Evolutionary conservation across 768 basidiomycete species (phyloP).

Genomic region (Leccinum imitatum): DNA sequence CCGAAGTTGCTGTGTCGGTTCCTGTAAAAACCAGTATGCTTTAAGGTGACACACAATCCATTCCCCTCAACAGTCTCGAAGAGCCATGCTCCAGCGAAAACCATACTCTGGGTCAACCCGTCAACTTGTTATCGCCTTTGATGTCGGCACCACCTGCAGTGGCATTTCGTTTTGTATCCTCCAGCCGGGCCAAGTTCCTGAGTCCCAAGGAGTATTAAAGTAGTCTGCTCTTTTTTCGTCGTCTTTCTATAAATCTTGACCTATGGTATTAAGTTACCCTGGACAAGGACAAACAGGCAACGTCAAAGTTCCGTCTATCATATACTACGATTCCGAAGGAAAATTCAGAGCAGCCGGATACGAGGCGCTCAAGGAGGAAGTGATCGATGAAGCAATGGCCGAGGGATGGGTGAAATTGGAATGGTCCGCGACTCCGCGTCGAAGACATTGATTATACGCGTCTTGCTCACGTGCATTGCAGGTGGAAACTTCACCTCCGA

Average conservation of each 20-base stretch:
- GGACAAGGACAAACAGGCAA: not conserved
- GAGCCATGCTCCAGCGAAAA: slow-evolving; percentile 31
- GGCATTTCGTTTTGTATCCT: not conserved
- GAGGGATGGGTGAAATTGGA: slow-evolving; percentile 45
- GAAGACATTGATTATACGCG: too few relatives aligned
- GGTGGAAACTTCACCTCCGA: slow-evolving; percentile 39
- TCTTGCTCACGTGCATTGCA: slow-evolving; percentile 8
- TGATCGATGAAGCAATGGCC: slow-evolving; percentile 35
- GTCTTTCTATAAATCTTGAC: not conserved
- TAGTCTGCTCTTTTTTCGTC: not conserved
- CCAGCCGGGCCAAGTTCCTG: not conserved
- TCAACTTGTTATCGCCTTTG: slow-evolving; percentile 38
- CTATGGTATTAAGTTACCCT: not conserved
- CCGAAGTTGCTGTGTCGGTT: not conserved
- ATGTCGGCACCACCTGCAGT: slow-evolving; percentile 11
- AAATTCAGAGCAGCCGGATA: slow-evolving; percentile 15
- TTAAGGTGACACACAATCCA: not conserved
- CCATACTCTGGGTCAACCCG: slow-evolving; percentile 34
- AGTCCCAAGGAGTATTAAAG: not conserved
- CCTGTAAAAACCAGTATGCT: slow-evolving; percentile 1
- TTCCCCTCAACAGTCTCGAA: not conserved
- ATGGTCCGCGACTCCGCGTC: slow-evolving; percentile 33
- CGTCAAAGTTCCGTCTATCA: not conserved
- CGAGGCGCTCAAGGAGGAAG: slow-evolving; percentile 38
- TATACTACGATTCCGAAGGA: slow-evolving; percentile 44